Conservation (phyloP, 148 eudicot species). For the Heliosperma pusillum region DNA sequence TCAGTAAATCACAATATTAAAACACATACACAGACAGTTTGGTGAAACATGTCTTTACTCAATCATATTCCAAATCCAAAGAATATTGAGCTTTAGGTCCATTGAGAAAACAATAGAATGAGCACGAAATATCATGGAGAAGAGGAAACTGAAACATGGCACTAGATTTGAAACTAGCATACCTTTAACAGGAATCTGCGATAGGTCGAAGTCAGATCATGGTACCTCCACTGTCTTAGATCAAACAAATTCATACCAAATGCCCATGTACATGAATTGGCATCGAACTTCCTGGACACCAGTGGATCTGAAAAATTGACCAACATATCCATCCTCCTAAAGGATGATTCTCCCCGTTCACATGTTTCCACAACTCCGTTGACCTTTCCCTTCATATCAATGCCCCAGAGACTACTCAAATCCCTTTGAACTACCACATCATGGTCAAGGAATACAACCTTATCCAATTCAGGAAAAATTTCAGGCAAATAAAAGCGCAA, state of each 20-base stretch:
- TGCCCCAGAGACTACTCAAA: slow-evolving; percentile 60
- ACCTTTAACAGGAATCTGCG: slow-evolving; percentile 67
- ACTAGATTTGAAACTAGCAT: slow-evolving; percentile 7
- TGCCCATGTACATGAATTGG: slow-evolving; percentile 86
- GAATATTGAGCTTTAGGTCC: neutral
- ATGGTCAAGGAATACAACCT: slow-evolving; percentile 88
- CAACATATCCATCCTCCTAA: slow-evolving; percentile 58
- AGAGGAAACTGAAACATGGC: neutral
- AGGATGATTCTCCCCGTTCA: slow-evolving; percentile 54
- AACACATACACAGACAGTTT: neutral
- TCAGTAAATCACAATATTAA: neutral
- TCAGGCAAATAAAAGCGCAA: slow-evolving; percentile 91
- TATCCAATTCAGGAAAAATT: slow-evolving; percentile 67
- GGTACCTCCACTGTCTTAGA: slow-evolving; percentile 71
- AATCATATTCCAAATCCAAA: neutral
- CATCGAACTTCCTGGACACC: slow-evolving; percentile 51
- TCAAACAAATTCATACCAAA: slow-evolving; percentile 98
- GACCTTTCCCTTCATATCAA: slow-evolving; percentile 74
- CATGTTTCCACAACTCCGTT: slow-evolving; percentile 94
- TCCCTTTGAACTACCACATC: slow-evolving; percentile 92
- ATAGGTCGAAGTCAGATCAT: slow-evolving; percentile 56
- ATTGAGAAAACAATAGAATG: neutral
- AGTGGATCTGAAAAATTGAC: slow-evolving; percentile 79
- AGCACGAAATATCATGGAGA: neutral
- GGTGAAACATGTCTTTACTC: neutral